Percentiles rank a stretch among this genome's conserved stretches.
Conservation (phyloP, 768 basidiomycete genomes). For the Suillus tomentosus region DNA sequence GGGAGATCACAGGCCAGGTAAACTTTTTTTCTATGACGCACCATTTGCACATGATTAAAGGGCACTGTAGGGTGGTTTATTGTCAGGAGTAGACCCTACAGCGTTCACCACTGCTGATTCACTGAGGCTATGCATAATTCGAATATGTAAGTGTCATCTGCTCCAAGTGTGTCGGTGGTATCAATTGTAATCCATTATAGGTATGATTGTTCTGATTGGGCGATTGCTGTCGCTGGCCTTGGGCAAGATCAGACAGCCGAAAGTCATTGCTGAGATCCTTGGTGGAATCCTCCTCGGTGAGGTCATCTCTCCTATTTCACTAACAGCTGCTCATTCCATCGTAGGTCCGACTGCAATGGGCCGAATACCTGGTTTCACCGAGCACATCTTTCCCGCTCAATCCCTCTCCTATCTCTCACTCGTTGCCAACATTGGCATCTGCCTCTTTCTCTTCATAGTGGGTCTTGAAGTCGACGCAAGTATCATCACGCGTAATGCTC, state of each 20-base stretch:
- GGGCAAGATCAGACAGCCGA: slow-evolving; percentile 80
- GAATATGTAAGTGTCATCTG: slow-evolving; percentile 60
- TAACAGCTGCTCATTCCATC: slow-evolving; percentile 40
- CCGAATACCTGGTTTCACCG: slow-evolving; percentile 87
- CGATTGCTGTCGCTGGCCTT: slow-evolving; percentile 71
- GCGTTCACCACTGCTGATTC: slow-evolving; percentile 67
- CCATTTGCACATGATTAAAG: background rate
- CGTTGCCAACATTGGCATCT: slow-evolving; percentile 85
- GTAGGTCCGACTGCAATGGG: slow-evolving; percentile 59
- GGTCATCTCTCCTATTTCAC: slow-evolving; percentile 4
- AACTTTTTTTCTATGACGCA: background rate
- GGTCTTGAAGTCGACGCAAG: slow-evolving; percentile 89
- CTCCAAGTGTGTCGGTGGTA: slow-evolving; percentile 5
- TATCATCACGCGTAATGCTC: slow-evolving; percentile 76
- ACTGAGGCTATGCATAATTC: slow-evolving; percentile 74
- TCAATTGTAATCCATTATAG: slow-evolving; percentile 33
- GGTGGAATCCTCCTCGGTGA: slow-evolving; percentile 85
- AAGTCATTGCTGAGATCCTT: slow-evolving; percentile 80
- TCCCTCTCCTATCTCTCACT: slow-evolving; percentile 81
- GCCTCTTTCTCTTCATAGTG: slow-evolving; percentile 89
- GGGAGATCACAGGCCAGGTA: background rate
- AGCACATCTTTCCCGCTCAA: slow-evolving; percentile 75
- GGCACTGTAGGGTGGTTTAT: slow-evolving; percentile 62
- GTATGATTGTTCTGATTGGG: slow-evolving; percentile 81
- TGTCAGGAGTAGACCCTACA: slow-evolving; percentile 75